These are phyloP conservation scores for Xylaria sp. DNA, from an alignment of 2,329 filamentous ascomycete genomes.

Conservation along the genomic window DNA sequence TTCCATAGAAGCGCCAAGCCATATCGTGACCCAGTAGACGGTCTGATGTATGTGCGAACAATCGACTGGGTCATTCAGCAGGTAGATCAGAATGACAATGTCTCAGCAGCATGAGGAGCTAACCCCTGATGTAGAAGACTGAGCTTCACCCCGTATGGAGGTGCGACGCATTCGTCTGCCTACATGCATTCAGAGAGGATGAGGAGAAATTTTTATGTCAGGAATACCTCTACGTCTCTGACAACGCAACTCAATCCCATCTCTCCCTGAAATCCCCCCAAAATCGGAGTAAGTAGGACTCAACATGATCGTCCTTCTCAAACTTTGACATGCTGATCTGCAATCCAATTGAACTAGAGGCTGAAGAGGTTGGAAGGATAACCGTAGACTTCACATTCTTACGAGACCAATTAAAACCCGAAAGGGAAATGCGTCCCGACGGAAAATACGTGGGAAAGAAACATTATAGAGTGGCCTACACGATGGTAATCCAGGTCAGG, in stretches of 20 bases:
- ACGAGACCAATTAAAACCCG: neutral
- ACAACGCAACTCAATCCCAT: neutral
- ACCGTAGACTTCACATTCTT: neutral
- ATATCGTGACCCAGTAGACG: neutral
- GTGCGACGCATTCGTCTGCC: neutral
- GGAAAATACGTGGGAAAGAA: neutral
- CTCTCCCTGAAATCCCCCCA: neutral
- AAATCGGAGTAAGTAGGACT: neutral
- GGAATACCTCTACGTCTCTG: constrained; percentile 2
- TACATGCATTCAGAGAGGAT: neutral
- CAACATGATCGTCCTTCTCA: no score
- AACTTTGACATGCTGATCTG: neutral
- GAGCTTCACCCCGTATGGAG: neutral
- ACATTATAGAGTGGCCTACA: neutral
- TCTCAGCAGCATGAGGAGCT: neutral
- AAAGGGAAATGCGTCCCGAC: neutral
- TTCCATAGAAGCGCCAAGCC: neutral
- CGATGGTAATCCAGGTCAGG: neutral
- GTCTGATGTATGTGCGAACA: neutral
- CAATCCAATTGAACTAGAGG: neutral
- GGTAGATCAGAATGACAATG: neutral
- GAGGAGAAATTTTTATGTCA: neutral
- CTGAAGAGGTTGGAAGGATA: neutral
- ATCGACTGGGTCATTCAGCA: neutral
- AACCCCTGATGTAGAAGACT: neutral